Percentiles rank a stretch among this genome's conserved stretches.
Evolutionary conservation across 2,329 filamentous ascomycete species (phyloP).

Genomic region (Aspergillus quadricinctus): DNA sequence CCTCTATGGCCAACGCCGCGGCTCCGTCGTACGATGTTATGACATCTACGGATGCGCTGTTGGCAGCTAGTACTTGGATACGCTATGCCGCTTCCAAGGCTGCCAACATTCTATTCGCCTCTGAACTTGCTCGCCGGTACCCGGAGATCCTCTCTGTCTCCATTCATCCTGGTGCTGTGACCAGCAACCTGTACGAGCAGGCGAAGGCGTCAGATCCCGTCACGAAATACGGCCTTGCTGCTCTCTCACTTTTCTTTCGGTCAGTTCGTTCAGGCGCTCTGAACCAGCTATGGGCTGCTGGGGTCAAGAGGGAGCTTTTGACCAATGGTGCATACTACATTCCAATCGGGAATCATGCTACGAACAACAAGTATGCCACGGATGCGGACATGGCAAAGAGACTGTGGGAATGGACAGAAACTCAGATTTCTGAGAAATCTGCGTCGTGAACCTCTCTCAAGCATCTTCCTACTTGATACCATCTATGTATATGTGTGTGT

Average conservation of each 20-base stretch:
- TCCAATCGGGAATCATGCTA: conserved; percentile 34
- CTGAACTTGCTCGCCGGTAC: conserved; percentile 43
- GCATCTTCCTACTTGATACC: neutral
- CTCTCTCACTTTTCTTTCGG: conserved; percentile 26
- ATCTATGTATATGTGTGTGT: neutral
- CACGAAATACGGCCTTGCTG: conserved; percentile 18
- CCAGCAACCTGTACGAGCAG: conserved; percentile 37
- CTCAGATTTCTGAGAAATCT: conserved; percentile 23
- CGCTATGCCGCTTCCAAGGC: conserved; percentile 52
- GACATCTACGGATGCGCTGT: conserved; percentile 33
- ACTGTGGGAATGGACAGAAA: conserved; percentile 45
- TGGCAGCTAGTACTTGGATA: conserved; percentile 36
- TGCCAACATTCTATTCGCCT: conserved; percentile 46
- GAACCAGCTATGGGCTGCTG: conserved; percentile 41
- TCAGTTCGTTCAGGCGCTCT: conserved; percentile 33
- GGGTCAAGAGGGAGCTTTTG: conserved; percentile 27
- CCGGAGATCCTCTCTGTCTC: conserved; percentile 43
- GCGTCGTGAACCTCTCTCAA: neutral
- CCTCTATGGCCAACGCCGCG: conserved; percentile 34
- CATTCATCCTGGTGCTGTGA: conserved; percentile 48
- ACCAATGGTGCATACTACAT: conserved; percentile 40
- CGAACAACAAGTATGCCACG: conserved; percentile 25
- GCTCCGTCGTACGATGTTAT: conserved; percentile 34
- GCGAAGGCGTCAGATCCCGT: conserved; percentile 21
- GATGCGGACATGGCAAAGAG: conserved; percentile 29